Conservation (phyloP, 805 yeast species). For the Ogataea thermomethanolica region DNA sequence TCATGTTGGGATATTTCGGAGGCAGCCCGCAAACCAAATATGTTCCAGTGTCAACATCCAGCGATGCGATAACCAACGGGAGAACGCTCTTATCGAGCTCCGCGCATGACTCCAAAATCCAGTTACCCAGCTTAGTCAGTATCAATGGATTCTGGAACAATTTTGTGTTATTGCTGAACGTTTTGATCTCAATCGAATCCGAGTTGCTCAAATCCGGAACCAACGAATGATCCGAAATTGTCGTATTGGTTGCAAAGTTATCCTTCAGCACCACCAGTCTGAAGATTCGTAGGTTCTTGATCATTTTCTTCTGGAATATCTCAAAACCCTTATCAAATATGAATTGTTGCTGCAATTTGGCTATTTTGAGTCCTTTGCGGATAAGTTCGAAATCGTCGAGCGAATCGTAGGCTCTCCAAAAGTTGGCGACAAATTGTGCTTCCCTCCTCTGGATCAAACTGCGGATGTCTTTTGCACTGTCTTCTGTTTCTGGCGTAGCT, state of each 20-base stretch:
- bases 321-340: conserved; percentile 87
- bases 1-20: conserved; percentile 62
- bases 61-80: conserved; percentile 84
- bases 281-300: conserved; percentile 76
- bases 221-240: conserved; percentile 11
- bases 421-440: conserved; percentile 36
- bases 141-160: conserved; percentile 85
- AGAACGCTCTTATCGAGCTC: conserved; percentile 65
- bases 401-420: conserved; percentile 61
- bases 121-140: conserved; percentile 75
- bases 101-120: conserved; percentile 88
- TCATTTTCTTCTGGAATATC: conserved; percentile 75
- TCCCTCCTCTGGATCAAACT: conserved; percentile 29
- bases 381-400: conserved; percentile 49
- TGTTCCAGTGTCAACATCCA: conserved; percentile 68
- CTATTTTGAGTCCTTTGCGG: conserved; percentile 71
- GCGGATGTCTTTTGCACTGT: conserved; percentile 30
- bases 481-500: conserved; percentile 22
- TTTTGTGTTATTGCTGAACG: conserved; percentile 59
- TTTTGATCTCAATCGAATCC: conserved; percentile 31
- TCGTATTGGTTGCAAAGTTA: conserved; percentile 35
- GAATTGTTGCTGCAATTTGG: conserved; percentile 78
- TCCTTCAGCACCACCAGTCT: conserved; percentile 86
- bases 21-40: conserved; percentile 88
- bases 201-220: conserved; percentile 20